Conservation (phyloP, 2,329 filamentous ascomycete genomes). For the Fusarium equiseti region DNA sequence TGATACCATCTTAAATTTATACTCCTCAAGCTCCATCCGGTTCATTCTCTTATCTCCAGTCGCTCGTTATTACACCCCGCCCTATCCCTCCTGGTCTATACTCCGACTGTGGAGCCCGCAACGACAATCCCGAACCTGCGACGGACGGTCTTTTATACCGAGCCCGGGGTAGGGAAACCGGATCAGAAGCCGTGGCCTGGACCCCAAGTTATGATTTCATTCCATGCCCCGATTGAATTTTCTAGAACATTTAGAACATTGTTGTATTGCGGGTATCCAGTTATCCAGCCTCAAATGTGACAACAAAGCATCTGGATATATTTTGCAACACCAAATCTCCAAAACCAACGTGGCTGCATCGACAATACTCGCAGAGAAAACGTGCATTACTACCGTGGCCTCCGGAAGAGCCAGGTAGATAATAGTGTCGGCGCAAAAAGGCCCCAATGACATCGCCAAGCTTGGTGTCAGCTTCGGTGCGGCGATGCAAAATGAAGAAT, state of each 20-base stretch:
- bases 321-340: constrained; percentile 2
- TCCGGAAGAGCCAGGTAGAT: constrained; percentile 22
- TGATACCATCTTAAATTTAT: constrained; percentile 17
- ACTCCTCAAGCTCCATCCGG: constrained; percentile 24
- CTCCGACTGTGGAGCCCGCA: constrained; percentile 39
- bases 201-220: constrained; percentile 30
- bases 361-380: constrained; percentile 1
- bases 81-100: constrained; percentile 21
- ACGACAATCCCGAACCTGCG: constrained; percentile 36
- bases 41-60: constrained; percentile 44
- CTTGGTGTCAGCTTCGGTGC: constrained; percentile 39
- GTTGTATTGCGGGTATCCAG: constrained; percentile 2
- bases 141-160: constrained; percentile 39
- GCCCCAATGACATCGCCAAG: constrained; percentile 37
- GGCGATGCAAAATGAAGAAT: constrained; percentile 46
- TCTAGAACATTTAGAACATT: constrained; percentile 17
- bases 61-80: constrained; percentile 26
- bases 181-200: constrained; percentile 32
- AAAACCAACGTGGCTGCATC: not conserved
- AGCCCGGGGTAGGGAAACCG: constrained; percentile 34
- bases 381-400: constrained; percentile 18
- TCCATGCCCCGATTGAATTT: constrained; percentile 16
- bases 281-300: constrained; percentile 18
- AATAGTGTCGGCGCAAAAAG: constrained; percentile 34
- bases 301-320: constrained; percentile 2